Conservation (phyloP, 73 alveolate species). For the Paramecium primaurelia region DNA sequence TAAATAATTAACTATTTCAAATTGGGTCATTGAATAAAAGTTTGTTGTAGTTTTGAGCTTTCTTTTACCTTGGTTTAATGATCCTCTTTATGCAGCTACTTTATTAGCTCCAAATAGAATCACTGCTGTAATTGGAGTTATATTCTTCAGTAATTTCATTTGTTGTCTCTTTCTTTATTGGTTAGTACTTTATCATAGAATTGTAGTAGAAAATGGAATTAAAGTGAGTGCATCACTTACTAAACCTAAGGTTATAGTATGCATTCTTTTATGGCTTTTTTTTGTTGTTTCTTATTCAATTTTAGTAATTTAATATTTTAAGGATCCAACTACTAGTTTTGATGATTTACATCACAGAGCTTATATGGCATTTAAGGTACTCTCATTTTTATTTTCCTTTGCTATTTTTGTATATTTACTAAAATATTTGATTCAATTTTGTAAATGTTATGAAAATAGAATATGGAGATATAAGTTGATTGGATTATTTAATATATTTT, state of each 20-base stretch:
- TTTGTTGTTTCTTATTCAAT: not conserved
- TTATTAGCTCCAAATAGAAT: not conserved
- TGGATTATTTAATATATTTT: constrained; percentile 5
- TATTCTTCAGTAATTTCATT: constrained; percentile 2
- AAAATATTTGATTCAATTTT: not conserved
- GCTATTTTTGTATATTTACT: not conserved
- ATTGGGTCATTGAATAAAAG: not conserved
- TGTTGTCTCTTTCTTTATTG: not conserved
- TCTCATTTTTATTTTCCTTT: not conserved
- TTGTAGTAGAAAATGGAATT: not conserved
- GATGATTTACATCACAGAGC: not conserved
- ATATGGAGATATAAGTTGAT: not conserved
- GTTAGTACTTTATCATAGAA: not conserved
- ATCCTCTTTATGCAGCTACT: not conserved
- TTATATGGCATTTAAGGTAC: not conserved
- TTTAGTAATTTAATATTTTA: not conserved
- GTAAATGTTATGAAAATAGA: not conserved
- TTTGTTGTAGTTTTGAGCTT: not conserved
- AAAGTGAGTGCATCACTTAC: not conserved
- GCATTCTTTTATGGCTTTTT: not conserved
- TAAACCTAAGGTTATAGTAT: not conserved
- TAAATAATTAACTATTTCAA: not conserved
- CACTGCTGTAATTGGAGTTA: not conserved
- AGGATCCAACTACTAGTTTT: not conserved
- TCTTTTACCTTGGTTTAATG: not conserved